Evolutionary conservation across 2,329 filamentous ascomycete genomes (phyloP), one percentile per base, ranked within the genome.

Genomic region (Claviceps arundinis): DNA sequence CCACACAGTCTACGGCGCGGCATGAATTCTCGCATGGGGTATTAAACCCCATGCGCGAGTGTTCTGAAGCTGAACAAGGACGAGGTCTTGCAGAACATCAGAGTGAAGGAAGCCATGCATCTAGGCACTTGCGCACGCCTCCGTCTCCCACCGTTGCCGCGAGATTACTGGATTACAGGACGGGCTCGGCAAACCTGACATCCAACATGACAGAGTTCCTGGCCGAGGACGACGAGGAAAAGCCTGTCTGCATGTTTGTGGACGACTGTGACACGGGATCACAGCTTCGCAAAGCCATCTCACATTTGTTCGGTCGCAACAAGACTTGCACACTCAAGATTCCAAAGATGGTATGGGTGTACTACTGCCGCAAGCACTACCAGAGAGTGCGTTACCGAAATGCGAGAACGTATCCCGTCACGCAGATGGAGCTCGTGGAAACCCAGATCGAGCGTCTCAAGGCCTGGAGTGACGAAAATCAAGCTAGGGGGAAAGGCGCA

Each of bases 301-400:
- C 85, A 0, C 86, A 93, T 61, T 78, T 90, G 52, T 91, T 91
- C 59, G 87, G 87, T 22, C 80, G 88, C 40, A 93, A 93, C 72
- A 93, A 93, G 68, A 73, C 78, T 7, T 84, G 81, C 60, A 93
- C 87, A 0, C 76, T 83, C 37, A 73, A 75, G 45, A 87, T 93
- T 48, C 85, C 85, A 0, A 69, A 77, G 5, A 67, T 78, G 22
- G 77, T 87, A 2, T 91, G 86, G 86, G 80, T 88, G 0, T 80
- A 84, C 60, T 84, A 80, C 62, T 93, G 88, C 65, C 80, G 87
- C 38, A 90, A 90, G 62, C 85, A 90, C 61, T 93, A 93, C 64
- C 88, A 93, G 66, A 80, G 87, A 6, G 77, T 76, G 44, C 75
- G 84, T 0, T 90, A 89, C 62, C 76, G 84, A n/a, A 81, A 81